These are phyloP conservation scores for Calendula officinalis DNA, from an alignment of 129 eudicot genomes.

Conservation along the genomic window DNA sequence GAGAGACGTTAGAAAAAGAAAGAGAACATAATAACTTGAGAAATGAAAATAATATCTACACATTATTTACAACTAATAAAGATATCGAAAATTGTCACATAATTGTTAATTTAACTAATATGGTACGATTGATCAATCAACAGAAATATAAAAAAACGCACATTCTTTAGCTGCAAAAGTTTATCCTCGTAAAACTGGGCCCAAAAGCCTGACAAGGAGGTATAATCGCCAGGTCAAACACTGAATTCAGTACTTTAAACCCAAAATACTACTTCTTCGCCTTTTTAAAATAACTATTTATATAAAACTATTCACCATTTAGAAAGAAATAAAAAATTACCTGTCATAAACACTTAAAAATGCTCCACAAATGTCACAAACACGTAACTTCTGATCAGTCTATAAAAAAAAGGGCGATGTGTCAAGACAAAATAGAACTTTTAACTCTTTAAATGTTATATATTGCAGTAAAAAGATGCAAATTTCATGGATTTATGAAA, in stretches of 20 bases:
- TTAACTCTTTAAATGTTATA: background rate
- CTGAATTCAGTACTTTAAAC: slow-evolving; percentile 59
- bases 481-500: background rate
- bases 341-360: slow-evolving; percentile 97
- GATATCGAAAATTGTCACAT: slow-evolving; percentile 25
- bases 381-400: slow-evolving; percentile 99
- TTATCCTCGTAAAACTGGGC: slow-evolving; percentile 99
- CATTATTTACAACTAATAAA: background rate
- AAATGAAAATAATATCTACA: slow-evolving; percentile 7
- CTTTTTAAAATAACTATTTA: slow-evolving; percentile 26
- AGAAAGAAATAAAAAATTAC: slow-evolving; percentile 34
- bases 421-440: slow-evolving; percentile 3
- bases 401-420: slow-evolving; percentile 24
- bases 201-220: slow-evolving; percentile 99
- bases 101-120: slow-evolving; percentile 38
- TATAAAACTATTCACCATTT: background rate
- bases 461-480: background rate
- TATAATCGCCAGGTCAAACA: slow-evolving; percentile 89
- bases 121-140: slow-evolving; percentile 63
- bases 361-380: slow-evolving; percentile 99
- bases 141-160: slow-evolving; percentile 77
- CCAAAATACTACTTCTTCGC: slow-evolving; percentile 49
- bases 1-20: slow-evolving; percentile 23
- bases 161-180: slow-evolving; percentile 99
- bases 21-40: slow-evolving; percentile 1